Percentiles rank a stretch among this genome's conserved stretches.
phyloP scores from a whole-genome alignment of 2,329 filamentous ascomycete species.

The Botrytis paeoniae region DNA sequence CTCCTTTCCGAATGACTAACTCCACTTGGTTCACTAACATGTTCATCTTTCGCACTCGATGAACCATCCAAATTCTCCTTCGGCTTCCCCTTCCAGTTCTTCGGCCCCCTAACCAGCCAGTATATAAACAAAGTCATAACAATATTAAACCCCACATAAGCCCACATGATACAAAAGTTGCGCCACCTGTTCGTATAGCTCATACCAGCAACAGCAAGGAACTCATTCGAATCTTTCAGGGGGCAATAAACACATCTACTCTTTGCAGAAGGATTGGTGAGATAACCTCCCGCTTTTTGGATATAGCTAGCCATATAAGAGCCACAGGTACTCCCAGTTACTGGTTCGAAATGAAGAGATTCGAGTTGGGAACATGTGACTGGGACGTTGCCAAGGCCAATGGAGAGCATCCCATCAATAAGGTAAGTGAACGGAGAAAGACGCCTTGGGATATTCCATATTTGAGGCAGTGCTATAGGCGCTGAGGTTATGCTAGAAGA shows the following conservation, averaged over 20 bases:
- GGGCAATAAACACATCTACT: slow-evolving; percentile 58
- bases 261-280: slow-evolving; percentile 56
- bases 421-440: slow-evolving; percentile 81
- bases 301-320: slow-evolving; percentile 56
- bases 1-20: not conserved
- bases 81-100: slow-evolving; percentile 29
- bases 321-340: slow-evolving; percentile 53
- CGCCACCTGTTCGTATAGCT: slow-evolving; percentile 64
- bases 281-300: slow-evolving; percentile 42
- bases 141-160: slow-evolving; percentile 52
- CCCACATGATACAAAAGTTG: slow-evolving; percentile 51
- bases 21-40: not conserved
- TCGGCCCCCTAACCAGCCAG: slow-evolving; percentile 48
- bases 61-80: not conserved
- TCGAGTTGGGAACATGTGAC: slow-evolving; percentile 61
- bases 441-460: slow-evolving; percentile 85
- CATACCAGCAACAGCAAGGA: slow-evolving; percentile 57
- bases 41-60: not conserved
- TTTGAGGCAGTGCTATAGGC: slow-evolving; percentile 61
- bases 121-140: slow-evolving; percentile 52
- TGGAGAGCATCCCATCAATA: slow-evolving; percentile 67
- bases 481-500: slow-evolving; percentile 61
- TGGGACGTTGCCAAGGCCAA: slow-evolving; percentile 63
- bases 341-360: slow-evolving; percentile 44
- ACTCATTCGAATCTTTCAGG: slow-evolving; percentile 56